These are phyloP conservation scores for Rosa persica DNA, from an alignment of 306 rosid genomes.

Conservation along the genomic window DNA sequence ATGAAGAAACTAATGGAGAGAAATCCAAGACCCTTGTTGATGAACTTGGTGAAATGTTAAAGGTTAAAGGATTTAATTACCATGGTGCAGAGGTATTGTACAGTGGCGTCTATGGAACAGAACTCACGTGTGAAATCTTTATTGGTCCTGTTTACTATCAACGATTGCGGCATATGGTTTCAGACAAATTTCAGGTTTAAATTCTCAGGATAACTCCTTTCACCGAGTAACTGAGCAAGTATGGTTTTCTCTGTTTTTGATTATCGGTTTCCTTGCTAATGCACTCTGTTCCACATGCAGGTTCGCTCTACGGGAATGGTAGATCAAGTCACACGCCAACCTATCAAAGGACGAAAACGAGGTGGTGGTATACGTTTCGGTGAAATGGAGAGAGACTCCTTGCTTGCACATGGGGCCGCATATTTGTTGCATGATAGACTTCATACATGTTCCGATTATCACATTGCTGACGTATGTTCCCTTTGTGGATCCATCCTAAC, in stretches of 20 bases:
- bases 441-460: constrained; percentile 91
- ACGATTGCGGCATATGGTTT: constrained; percentile 94
- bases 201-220: not conserved
- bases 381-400: constrained; percentile 96
- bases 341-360: constrained; percentile 81
- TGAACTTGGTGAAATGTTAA: constrained; percentile 78
- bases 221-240: not conserved
- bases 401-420: constrained; percentile 98
- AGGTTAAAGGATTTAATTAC: constrained; percentile 81
- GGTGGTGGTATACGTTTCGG: constrained; percentile 99
- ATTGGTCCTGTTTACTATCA: constrained; percentile 98
- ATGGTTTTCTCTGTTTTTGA: not conserved
- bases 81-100: constrained; percentile 86
- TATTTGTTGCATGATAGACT: constrained; percentile 87
- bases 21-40: constrained; percentile 64
- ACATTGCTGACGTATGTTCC: constrained; percentile 87
- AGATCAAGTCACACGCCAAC: constrained; percentile 82
- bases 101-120: constrained; percentile 94
- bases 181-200: constrained; percentile 87
- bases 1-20: constrained; percentile 33
- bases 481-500: constrained; percentile 84
- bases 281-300: constrained; percentile 31
- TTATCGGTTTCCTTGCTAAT: not conserved
- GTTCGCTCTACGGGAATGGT: constrained; percentile 88
- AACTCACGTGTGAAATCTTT: constrained; percentile 82